These are phyloP conservation scores for Lentinula lateritia DNA, from an alignment of 768 basidiomycete species.

Conservation along the genomic window DNA sequence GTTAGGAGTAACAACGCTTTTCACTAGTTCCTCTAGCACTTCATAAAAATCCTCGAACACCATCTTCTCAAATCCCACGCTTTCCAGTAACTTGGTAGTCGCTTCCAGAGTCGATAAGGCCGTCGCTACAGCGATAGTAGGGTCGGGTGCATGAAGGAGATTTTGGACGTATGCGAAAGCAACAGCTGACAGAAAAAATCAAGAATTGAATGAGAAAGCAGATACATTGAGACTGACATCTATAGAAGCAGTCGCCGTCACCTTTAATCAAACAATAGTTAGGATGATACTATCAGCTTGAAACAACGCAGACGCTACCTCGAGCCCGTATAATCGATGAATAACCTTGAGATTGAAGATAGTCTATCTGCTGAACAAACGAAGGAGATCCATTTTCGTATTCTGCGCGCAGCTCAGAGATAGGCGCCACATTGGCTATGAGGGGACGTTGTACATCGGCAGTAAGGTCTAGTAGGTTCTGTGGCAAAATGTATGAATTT, in stretches of 20 bases:
- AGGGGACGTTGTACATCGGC: constrained; percentile 38
- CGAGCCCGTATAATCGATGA: constrained; percentile 61
- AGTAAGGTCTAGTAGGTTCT: constrained; percentile 34
- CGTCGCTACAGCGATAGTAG: constrained; percentile 37
- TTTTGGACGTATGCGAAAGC: constrained; percentile 77
- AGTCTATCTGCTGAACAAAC: constrained; percentile 75
- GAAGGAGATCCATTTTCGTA: constrained; percentile 54
- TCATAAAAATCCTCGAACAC: constrained; percentile 77
- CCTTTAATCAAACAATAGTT: constrained; percentile 31
- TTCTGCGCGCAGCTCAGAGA: constrained; percentile 54
- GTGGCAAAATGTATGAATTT: constrained; percentile 12
- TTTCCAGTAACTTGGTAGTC: constrained; percentile 45
- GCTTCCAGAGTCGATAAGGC: constrained; percentile 48
- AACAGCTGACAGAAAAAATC: constrained; percentile 45
- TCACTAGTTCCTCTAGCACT: constrained; percentile 48
- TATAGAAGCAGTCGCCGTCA: constrained; percentile 90
- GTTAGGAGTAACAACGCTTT: constrained; percentile 33
- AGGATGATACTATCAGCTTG: neutral
- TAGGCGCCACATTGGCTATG: constrained; percentile 47
- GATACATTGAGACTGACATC: constrained; percentile 46
- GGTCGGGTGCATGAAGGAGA: constrained; percentile 47
- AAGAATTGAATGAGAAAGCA: constrained; percentile 9
- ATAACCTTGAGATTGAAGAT: constrained; percentile 60
- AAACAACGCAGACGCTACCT: constrained; percentile 38
- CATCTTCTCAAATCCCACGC: constrained; percentile 56